Evolutionary conservation across 2,329 filamentous ascomycete genomes (phyloP), one percentile per base, ranked within the genome.

Genomic region (Neofusicoccum ribis): DNA sequence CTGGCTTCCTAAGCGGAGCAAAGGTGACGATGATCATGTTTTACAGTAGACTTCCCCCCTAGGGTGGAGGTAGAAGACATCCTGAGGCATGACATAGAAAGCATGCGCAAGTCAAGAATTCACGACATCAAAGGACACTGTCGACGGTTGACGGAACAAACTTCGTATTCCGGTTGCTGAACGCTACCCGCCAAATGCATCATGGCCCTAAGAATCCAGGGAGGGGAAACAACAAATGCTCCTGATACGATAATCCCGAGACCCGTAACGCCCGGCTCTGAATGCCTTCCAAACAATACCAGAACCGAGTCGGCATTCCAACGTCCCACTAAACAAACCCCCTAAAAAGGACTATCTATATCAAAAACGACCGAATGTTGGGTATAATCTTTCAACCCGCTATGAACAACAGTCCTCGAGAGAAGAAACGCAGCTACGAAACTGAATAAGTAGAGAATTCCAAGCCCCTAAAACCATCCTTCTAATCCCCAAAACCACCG

Each of bases 11-110:
- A 36, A 64, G 51, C 31, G 37, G 27, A 36, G 62, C 62, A 34
- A 43, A 44, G n/a, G 27, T 49, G 50, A 58, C 34, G 34, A 64
- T 59, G 63, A 59, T 56, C 41, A 64, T 58, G 34, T 50, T 43
- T 59, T 50, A 34, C 44, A 51, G 31, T 59, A 56, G 63, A 59
- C 14, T n/a, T 8, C 7, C 11, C n/a, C n/a, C 11, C 62, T 17
- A 20, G 43, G 39, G 50, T 50, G 23, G 52, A 23, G 37, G n/a
- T 39, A 46, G 39, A 64, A 14, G n/a, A 46, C 50, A 41, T 9
- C 11, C 34, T 50, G 39, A 37, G 3, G 50, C 41, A 37, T 64
- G 61, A 47, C 27, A 27, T 20, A 63, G 39, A 54, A 51, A 23
- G 51, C 20, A 46, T 37, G 49, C 61, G 17, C 60, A 41, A 46